These are phyloP conservation scores for Nothophaeocryptopus gaeumannii DNA, from an alignment of 2,329 filamentous ascomycete species.

Conservation along the genomic window DNA sequence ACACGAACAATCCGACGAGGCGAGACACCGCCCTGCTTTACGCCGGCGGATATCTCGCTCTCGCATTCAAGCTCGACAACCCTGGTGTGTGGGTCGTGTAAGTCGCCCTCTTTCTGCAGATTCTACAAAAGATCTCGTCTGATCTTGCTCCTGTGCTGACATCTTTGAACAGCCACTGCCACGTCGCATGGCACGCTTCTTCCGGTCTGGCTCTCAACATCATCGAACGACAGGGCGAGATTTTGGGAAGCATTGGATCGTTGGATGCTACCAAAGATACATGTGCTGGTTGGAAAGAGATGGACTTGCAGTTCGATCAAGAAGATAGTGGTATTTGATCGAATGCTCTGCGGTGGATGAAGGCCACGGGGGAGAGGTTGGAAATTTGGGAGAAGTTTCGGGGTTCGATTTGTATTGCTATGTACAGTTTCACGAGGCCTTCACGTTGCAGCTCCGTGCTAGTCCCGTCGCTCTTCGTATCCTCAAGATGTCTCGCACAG, in stretches of 20 bases:
- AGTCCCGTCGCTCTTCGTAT: too few relatives aligned
- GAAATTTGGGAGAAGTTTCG: too few relatives aligned
- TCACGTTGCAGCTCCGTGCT: too few relatives aligned
- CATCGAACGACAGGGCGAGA: conserved; percentile 25
- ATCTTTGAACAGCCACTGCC: conserved; percentile 23
- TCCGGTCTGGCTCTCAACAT: conserved; percentile 27
- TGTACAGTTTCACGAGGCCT: too few relatives aligned
- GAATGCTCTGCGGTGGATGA: too few relatives aligned
- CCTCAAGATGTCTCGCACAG: too few relatives aligned
- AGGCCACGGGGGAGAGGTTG: too few relatives aligned
- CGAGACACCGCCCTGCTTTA: conserved; percentile 49
- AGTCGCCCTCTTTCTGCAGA: conserved; percentile 2
- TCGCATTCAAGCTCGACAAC: conserved; percentile 53
- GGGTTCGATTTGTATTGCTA: too few relatives aligned
- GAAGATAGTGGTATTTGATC: conserved; percentile 18
- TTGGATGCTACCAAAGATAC: conserved; percentile 11
- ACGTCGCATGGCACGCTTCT: conserved; percentile 28
- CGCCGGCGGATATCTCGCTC: conserved; percentile 45
- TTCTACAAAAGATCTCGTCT: too few relatives aligned
- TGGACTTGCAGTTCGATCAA: conserved; percentile 16
- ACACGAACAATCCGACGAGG: conserved; percentile 44
- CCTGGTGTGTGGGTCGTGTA: conserved; percentile 49
- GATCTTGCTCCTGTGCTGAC: too few relatives aligned
- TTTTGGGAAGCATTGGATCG: conserved; percentile 14
- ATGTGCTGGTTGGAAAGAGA: conserved; percentile 15